Evolutionary conservation across 108 stramenopile species (phyloP).

Genomic region (Pseudonitzschia pungens): DNA sequence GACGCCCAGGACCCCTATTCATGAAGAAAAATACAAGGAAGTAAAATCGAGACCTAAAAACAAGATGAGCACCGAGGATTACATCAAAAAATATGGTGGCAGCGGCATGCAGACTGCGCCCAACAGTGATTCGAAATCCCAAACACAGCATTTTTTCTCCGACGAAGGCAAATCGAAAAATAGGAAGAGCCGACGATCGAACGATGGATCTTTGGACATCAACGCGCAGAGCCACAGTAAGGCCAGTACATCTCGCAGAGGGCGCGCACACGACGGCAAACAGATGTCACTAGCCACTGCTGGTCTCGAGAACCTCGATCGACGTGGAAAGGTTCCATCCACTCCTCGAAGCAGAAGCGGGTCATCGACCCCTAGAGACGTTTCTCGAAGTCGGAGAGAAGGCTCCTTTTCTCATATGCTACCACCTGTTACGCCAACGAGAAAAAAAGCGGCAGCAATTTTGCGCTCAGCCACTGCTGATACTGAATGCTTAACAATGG

Average conservation of each 20-base stretch:
- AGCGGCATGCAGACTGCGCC: constrained; percentile 3
- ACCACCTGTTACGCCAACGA: constrained; percentile 13
- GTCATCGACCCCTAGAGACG: neutral
- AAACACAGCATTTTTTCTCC: constrained; percentile 30
- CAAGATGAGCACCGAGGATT: constrained; percentile 30
- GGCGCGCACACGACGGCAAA: neutral
- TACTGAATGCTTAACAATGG: constrained; percentile 25
- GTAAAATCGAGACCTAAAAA: constrained; percentile 13
- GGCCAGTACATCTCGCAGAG: neutral
- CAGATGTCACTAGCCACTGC: neutral
- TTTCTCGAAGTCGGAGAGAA: neutral
- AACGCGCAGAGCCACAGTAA: neutral
- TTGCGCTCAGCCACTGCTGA: constrained; percentile 26
- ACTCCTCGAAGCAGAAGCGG: constrained; percentile 12
- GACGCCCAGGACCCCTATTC: neutral
- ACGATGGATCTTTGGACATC: neutral
- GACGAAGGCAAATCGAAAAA: constrained; percentile 6
- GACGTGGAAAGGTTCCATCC: neutral
- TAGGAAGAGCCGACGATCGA: neutral
- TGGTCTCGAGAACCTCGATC: neutral
- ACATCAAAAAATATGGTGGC: constrained; percentile 33
- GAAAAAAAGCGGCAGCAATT: constrained; percentile 19
- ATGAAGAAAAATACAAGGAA: constrained; percentile 8
- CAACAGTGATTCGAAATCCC: neutral
- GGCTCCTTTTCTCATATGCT: neutral